phyloP scores from a whole-genome alignment of 2,329 filamentous ascomycete genomes.

The Pseudogymnoascus sp. region DNA sequence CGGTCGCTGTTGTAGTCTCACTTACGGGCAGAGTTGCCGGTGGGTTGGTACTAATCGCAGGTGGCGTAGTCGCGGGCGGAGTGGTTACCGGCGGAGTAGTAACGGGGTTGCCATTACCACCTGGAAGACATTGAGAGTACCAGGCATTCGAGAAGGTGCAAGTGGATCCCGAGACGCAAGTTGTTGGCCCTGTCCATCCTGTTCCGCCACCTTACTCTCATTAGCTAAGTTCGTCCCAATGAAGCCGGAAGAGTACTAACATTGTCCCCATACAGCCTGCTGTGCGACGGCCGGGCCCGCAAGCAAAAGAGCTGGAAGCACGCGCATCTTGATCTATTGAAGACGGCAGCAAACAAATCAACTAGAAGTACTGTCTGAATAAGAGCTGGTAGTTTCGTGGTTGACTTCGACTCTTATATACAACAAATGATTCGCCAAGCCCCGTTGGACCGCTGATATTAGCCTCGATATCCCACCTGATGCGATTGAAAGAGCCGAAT shows the following conservation, averaged over 20 bases:
- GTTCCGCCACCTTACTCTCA: slow-evolving; percentile 10
- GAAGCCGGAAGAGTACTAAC: not conserved
- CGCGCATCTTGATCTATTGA: not conserved
- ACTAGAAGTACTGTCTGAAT: not conserved
- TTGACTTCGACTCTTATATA: not conserved
- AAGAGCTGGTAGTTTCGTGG: not conserved
- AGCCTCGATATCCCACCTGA: not conserved
- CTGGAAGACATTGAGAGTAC: slow-evolving; percentile 23
- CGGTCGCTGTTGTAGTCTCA: not conserved
- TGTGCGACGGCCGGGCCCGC: not conserved
- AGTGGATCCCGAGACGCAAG: slow-evolving; percentile 17
- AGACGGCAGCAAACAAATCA: not conserved
- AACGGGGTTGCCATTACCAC: not conserved
- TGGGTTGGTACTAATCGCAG: not conserved
- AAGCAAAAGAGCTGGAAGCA: not conserved
- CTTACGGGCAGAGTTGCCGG: not conserved
- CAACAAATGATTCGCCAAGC: not conserved
- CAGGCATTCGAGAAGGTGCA: slow-evolving; percentile 19
- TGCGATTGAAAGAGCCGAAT: not conserved
- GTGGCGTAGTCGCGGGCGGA: not conserved
- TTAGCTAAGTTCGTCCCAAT: not conserved
- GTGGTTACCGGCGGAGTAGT: not conserved
- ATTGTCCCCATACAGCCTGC: not conserved
- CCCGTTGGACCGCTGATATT: not conserved
- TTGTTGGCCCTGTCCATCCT: slow-evolving; percentile 17